These are phyloP conservation scores for Orbilia quercus DNA, from an alignment of 2,329 filamentous ascomycete genomes.

Conservation along the genomic window DNA sequence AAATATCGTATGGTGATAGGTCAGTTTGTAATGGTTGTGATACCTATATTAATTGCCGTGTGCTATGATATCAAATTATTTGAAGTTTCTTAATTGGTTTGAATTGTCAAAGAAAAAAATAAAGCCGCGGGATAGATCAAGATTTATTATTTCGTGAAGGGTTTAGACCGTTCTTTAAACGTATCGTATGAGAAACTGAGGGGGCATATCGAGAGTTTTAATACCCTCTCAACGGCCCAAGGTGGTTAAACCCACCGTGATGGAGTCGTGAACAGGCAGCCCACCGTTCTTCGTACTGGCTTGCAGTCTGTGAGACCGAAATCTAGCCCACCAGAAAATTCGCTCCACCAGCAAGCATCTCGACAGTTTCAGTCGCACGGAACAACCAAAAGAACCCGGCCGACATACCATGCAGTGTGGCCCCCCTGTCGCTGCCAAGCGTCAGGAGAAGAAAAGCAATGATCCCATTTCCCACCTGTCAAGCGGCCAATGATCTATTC, in stretches of 20 bases:
- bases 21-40: constrained; percentile 23
- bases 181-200: constrained; percentile 1
- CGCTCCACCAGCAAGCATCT: constrained; percentile 30
- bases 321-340: constrained; percentile 36
- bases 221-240: constrained; percentile 55
- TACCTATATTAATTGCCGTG: constrained; percentile 33
- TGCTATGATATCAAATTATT: constrained; percentile 45
- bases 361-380: constrained; percentile 55
- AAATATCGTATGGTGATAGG: constrained; percentile 32
- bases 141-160: not conserved
- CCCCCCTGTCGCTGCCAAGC: constrained; percentile 52
- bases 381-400: constrained; percentile 43
- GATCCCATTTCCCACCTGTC: constrained; percentile 55
- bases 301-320: constrained; percentile 35
- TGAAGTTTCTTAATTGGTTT: constrained; percentile 6
- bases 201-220: constrained; percentile 56
- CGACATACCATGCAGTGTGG: too few species aligned
- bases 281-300: constrained; percentile 22
- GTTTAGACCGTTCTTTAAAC: constrained; percentile 3
- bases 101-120: too few species aligned
- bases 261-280: constrained; percentile 45
- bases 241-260: constrained; percentile 36
- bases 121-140: constrained; percentile 8
- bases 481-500: constrained; percentile 53
- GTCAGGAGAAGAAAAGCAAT: constrained; percentile 54